Base-by-base conservation (phyloP, 1,284 basidiomycete genomes). In the Austroboletus novae-zelandiae region DNA sequence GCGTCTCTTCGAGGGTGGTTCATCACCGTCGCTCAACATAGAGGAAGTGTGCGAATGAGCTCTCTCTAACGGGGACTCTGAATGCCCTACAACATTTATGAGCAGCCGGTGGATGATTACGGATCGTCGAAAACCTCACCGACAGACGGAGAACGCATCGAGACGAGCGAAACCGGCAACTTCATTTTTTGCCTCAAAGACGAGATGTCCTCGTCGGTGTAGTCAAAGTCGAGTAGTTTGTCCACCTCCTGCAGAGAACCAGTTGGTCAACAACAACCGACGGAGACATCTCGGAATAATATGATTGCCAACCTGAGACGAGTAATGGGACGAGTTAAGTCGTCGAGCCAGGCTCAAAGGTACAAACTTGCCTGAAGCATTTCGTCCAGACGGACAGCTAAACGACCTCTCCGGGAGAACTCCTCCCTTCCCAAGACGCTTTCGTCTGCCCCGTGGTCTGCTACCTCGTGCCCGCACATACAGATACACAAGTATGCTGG, bases 351-450 rank as follows among this genome's bases (percentile, higher is more conserved):
- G 35, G 34, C 35, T 27, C 45, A 29, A 31, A 40, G 11, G 40
- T 34, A 45, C 34, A 65, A 71, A 59, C 74, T 56, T 58, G 91
- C 92, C 80, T 93, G 81, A 39, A 95, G 72, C 47, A 92, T 67
- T 69, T 94, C 91, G 65, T 97, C 94, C 46, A 95, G 76, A 47
- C 90, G 79, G 47, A 90, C 79, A 3, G 91, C 93, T 9, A 92
- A 83, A 57, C 84, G 85, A 42, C 79, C 83, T 65, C 89, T 78
- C 39, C 94, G 78, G 30, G 70, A 70, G 64, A 86, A 85, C 65
- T 91, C 89, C 35, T 77, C 77, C 39, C 68, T 69, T 39, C 78
- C 82, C 32, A 87, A 64, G 43, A 69, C 69, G 17, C 70, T 66
- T 51, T 80, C 77, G 67, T 89, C 79, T 25, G 89, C 86, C 20